Evolutionary conservation across 257 asterid species (phyloP).

Genomic region (Jacaranda mimosifolia): DNA sequence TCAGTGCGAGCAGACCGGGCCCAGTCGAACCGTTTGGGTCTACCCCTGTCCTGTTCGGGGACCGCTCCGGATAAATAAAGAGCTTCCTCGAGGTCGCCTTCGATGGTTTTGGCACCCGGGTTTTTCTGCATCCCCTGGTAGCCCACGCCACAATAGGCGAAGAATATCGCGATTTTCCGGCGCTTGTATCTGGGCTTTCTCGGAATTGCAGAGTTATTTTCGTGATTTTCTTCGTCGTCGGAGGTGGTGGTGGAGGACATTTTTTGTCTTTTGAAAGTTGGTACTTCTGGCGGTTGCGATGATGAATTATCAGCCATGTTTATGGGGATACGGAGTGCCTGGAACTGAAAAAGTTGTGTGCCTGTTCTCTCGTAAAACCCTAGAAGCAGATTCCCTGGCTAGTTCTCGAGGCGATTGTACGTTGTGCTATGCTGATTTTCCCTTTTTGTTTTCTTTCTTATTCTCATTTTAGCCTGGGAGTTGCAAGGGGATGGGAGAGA

Average conservation of each 20-base stretch:
- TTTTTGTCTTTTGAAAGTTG: conserved; percentile 70
- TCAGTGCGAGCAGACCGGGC: conserved; percentile 95
- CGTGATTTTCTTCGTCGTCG: conserved; percentile 57
- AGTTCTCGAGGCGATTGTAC: conserved; percentile 47
- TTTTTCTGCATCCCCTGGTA: conserved; percentile 98
- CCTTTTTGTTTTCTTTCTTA: not conserved
- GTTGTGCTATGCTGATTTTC: conserved; percentile 36
- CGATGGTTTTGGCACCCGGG: conserved; percentile 98
- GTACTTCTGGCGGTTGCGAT: conserved; percentile 42
- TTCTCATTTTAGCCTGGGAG: not conserved
- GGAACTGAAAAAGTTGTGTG: not conserved
- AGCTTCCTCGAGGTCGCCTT: conserved; percentile 97
- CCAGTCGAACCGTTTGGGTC: conserved; percentile 71
- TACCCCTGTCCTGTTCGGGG: conserved; percentile 81
- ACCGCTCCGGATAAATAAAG: conserved; percentile 79
- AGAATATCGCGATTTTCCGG: conserved; percentile 88
- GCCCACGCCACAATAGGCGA: conserved; percentile 95
- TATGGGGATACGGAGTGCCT: not conserved
- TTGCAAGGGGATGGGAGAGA: not conserved
- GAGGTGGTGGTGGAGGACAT: conserved; percentile 78
- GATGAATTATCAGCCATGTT: conserved; percentile 49
- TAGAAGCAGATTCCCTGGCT: conserved; percentile 27
- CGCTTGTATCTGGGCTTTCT: conserved; percentile 75
- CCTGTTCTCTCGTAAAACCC: conserved; percentile 57
- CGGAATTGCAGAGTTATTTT: conserved; percentile 37